Percentiles rank a stretch among this genome's conserved stretches.
These are phyloP conservation scores for Aspergillus sclerotialis DNA, from an alignment of 2,329 filamentous ascomycete genomes.

Conservation along the genomic window DNA sequence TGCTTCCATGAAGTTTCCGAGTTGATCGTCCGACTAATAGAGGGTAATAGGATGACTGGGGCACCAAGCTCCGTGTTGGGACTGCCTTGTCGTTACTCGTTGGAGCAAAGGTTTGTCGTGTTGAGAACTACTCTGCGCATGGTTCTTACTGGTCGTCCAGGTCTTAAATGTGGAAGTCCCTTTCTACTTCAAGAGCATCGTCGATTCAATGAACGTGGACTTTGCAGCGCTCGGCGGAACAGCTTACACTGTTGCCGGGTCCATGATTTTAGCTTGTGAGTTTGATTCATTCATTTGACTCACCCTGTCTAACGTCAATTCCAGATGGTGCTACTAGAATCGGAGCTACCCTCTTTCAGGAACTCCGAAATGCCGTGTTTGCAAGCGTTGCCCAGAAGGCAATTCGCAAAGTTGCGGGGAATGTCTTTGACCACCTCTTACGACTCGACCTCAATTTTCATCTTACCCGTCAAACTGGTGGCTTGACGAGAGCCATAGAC, in stretches of 20 bases:
- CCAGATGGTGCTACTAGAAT: slow-evolving; percentile 77
- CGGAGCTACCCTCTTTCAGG: slow-evolving; percentile 82
- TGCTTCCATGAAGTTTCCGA: too few relatives aligned
- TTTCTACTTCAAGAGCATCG: slow-evolving; percentile 98
- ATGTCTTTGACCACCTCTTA: slow-evolving; percentile 86
- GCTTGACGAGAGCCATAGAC: slow-evolving; percentile 87
- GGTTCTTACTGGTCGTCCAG: slow-evolving; percentile 26
- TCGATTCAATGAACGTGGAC: slow-evolving; percentile 97
- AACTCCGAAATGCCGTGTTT: slow-evolving; percentile 92
- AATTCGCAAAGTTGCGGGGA: slow-evolving; percentile 81
- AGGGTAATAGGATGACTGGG: slow-evolving; percentile 65
- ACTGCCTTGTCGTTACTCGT: slow-evolving; percentile 77
- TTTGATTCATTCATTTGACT: slow-evolving; percentile 1
- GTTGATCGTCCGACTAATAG: too few relatives aligned
- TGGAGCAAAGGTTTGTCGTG: slow-evolving; percentile 66
- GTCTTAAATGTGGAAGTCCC: slow-evolving; percentile 94
- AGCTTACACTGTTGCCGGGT: slow-evolving; percentile 78
- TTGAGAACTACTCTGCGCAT: background rate
- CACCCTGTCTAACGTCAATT: slow-evolving; percentile 8
- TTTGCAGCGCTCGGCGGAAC: slow-evolving; percentile 80
- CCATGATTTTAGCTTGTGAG: slow-evolving; percentile 81
- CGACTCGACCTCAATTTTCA: slow-evolving; percentile 90
- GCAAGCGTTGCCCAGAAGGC: slow-evolving; percentile 96
- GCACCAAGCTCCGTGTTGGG: slow-evolving; percentile 76
- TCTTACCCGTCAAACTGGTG: slow-evolving; percentile 87